Evolutionary conservation across 805 yeast species (phyloP), one percentile per base, ranked within the genome.

Genomic region (Starmerella vitae): DNA sequence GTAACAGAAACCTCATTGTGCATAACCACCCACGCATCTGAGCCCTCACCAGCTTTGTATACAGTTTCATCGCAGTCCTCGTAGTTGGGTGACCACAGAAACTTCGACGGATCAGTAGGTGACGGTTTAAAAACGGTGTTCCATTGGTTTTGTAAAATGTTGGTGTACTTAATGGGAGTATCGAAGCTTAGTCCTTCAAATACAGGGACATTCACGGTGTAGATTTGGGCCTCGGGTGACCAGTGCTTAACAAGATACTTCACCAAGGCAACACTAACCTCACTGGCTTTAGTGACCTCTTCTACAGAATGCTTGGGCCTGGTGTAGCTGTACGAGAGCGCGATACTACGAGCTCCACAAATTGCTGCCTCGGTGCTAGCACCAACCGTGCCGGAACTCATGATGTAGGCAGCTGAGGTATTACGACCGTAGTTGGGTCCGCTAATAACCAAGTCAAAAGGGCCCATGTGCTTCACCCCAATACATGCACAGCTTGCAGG

Each of bases 351-450:
- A 13, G 60, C 62, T 22, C 74, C 72, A 17, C 68, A 56, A 30
- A 86, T 71, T 2, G 79, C 81, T 1, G 86, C 93, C 61, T 91
- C 98, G 84, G 86, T 72, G 1, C 96, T 91, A 3, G 94, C 97
- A 20, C 98, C 98, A 14, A 91, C 78, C 2, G 98, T 91, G 12
- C 98, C 98, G 49, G 93, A 78, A 4, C 95, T 75, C 51, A 91
- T 69, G 39, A 85, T 80, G 58, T 85, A 91, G 33, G 88, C 71
- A 5, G 93, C 84, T 19, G 88, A 74, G 2, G 94, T 76, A 59
- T 91, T 91, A 55, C 94, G 74, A 18, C 98, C 98, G 49, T 79
- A 88, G 56, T 91, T 91, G 6, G 98, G 98, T 1, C 98, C 98
- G 39, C 94, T 80, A 18, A 91, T 58, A 4, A 91, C 95, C 43